These are phyloP conservation scores for Leucosporidium scottii DNA, from an alignment of 768 basidiomycete species.

Conservation along the genomic window DNA sequence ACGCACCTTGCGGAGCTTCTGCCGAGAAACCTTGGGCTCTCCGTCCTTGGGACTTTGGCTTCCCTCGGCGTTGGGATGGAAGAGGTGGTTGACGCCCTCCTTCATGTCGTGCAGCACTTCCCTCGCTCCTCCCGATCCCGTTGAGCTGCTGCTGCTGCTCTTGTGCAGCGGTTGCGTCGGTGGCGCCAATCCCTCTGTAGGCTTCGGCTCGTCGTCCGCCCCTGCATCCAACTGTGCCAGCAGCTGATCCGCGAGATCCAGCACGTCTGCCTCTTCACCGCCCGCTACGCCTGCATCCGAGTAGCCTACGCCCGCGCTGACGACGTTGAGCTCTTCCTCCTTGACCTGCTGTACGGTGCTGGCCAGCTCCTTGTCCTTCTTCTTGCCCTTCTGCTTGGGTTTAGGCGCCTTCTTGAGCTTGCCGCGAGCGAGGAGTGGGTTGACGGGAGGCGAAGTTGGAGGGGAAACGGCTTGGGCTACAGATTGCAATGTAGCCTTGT, in stretches of 20 bases:
- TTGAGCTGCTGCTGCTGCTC: background rate
- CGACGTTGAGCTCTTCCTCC: slow-evolving; percentile 22
- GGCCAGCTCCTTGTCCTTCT: slow-evolving; percentile 11
- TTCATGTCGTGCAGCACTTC: slow-evolving; percentile 18
- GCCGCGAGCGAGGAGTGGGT: slow-evolving; percentile 30
- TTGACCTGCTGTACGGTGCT: slow-evolving; percentile 14
- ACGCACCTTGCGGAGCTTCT: slow-evolving; percentile 27
- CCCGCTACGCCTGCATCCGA: slow-evolving; percentile 2
- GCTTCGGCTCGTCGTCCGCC: slow-evolving; percentile 43
- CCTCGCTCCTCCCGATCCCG: background rate
- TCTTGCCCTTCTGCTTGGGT: slow-evolving; percentile 10
- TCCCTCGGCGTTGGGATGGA: slow-evolving; percentile 10
- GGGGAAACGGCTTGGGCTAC: background rate
- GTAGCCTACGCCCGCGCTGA: background rate
- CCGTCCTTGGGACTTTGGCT: background rate
- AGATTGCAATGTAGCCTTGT: too few species aligned
- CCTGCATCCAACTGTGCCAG: slow-evolving; percentile 66
- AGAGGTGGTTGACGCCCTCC: slow-evolving; percentile 16
- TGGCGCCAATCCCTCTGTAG: slow-evolving; percentile 53
- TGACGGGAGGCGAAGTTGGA: background rate
- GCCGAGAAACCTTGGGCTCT: slow-evolving; percentile 18
- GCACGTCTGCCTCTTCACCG: slow-evolving; percentile 45
- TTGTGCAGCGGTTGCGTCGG: background rate
- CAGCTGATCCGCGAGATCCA: slow-evolving; percentile 65
- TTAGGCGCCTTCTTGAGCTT: slow-evolving; percentile 23